Evolutionary conservation across 106 monocot genomes (phyloP).

Genomic region (Dendrobium officinale): DNA sequence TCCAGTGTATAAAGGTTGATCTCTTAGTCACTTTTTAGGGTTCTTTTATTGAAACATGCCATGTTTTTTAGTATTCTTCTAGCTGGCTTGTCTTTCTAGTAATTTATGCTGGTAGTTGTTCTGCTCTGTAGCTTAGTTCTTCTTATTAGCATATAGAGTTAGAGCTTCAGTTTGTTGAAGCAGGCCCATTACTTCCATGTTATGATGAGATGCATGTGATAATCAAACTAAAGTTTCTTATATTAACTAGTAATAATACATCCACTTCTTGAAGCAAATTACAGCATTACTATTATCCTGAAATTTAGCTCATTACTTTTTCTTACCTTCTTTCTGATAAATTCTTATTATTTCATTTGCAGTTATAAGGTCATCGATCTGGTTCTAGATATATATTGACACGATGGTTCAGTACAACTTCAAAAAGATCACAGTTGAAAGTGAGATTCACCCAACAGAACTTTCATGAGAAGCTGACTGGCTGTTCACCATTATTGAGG

Average conservation of each 20-base stretch:
- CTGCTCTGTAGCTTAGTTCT: too few species aligned
- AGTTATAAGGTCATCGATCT: neutral
- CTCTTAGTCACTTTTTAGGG: too few species aligned
- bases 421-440: constrained; percentile 92
- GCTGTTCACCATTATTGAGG: constrained; percentile 75
- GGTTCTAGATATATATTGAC: neutral
- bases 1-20: too few species aligned
- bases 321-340: neutral
- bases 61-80: too few species aligned
- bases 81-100: too few species aligned
- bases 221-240: too few species aligned
- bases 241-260: neutral
- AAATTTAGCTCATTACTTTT: neutral
- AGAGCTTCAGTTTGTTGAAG: too few species aligned
- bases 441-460: constrained; percentile 87
- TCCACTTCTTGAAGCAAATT: neutral
- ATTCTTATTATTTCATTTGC: neutral
- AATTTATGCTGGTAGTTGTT: too few species aligned
- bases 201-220: too few species aligned
- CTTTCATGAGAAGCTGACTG: constrained; percentile 90
- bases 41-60: too few species aligned
- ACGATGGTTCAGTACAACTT: constrained; percentile 98
- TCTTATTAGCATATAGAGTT: too few species aligned
- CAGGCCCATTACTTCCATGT: too few species aligned
- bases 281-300: neutral